Evolutionary conservation across 2,329 filamentous ascomycete genomes (phyloP).

Genomic region (Colletotrichum theobromicola): DNA sequence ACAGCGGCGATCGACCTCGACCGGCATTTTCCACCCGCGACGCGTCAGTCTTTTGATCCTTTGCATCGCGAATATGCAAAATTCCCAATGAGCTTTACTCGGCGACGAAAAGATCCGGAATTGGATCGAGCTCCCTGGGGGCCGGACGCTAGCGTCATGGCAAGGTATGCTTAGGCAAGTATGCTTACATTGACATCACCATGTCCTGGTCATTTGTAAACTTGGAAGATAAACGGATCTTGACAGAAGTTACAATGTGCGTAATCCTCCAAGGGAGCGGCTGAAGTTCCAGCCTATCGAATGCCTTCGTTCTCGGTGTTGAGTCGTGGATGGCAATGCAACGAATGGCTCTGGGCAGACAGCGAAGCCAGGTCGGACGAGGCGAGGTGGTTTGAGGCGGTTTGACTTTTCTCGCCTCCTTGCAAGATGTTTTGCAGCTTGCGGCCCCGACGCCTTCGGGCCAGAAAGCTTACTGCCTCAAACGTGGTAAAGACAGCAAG

Average conservation of each 20-base stretch:
- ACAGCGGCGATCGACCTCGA: neutral
- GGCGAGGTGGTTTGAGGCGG: constrained; percentile 1
- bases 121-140: neutral
- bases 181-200: neutral
- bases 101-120: neutral
- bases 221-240: neutral
- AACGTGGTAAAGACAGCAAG: neutral
- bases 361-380: neutral
- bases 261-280: neutral
- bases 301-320: neutral
- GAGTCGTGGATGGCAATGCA: neutral
- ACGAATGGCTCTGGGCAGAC: neutral
- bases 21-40: neutral
- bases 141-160: neutral
- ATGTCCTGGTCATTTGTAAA: neutral
- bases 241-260: neutral
- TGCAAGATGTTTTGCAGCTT: constrained; percentile 4
- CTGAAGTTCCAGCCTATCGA: neutral
- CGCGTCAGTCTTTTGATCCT: neutral
- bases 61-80: neutral
- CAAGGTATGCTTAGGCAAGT: neutral
- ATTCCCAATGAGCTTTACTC: neutral
- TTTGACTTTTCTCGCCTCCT: constrained; percentile 4
- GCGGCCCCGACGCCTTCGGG: neutral
- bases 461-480: constrained; percentile 8